A percentile compares a stretch with the other conserved stretches of the same genome.
Conservation (phyloP, 2,329 filamentous ascomycete species). For the Teratosphaeria zuluensis region DNA sequence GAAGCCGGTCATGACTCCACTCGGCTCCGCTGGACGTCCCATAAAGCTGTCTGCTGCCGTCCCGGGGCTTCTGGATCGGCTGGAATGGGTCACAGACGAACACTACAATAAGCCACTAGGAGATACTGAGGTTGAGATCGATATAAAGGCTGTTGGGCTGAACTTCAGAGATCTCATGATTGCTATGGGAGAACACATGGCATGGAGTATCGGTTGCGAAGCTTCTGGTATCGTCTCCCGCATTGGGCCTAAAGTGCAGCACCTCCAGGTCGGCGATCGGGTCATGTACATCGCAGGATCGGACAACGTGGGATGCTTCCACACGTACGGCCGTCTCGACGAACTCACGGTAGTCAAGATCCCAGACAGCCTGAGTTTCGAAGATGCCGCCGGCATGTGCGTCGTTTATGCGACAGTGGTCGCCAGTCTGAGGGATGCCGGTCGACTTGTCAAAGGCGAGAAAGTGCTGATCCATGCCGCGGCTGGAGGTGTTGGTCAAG, state of each 20-base stretch:
- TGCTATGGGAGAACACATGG: conserved; percentile 6
- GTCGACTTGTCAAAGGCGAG: not conserved
- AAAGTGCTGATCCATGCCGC: conserved; percentile 1
- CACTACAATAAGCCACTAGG: conserved; percentile 5
- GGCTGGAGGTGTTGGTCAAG: conserved; percentile 14
- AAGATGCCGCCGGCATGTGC: not conserved
- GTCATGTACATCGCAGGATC: not conserved
- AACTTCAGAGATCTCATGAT: conserved; percentile 14
- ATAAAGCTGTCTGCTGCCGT: conserved; percentile 1
- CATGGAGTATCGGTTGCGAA: not conserved
- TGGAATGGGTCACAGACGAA: conserved; percentile 12
- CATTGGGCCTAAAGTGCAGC: not conserved
- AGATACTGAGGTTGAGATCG: conserved; percentile 12
- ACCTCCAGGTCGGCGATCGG: not conserved
- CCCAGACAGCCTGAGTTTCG: not conserved
- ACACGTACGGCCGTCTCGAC: not conserved
- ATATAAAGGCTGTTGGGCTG: conserved; percentile 11
- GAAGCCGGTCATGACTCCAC: conserved; percentile 3
- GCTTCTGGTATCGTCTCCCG: not conserved
- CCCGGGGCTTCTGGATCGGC: conserved; percentile 12
- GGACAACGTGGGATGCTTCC: not conserved
- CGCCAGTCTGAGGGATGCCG: not conserved
- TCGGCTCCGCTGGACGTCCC: conserved; percentile 2
- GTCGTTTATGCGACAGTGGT: not conserved
- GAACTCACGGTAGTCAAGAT: not conserved